Evolutionary conservation across 208 protist species (phyloP), one percentile per base, ranked within the genome.

Genomic region (Trypanosoma vivax): DNA sequence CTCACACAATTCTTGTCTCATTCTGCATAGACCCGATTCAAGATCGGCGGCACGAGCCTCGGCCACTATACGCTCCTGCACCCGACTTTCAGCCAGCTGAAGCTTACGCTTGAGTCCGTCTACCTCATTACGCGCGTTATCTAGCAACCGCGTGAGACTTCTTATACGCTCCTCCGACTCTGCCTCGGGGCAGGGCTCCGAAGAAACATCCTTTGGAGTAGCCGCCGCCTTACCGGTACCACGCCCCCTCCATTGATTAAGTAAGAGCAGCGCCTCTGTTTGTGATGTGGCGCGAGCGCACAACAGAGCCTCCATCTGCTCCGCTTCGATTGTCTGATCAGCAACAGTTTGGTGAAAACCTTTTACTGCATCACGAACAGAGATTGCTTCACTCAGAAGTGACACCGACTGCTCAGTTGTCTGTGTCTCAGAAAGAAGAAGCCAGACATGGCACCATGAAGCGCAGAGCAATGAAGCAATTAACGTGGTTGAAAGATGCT

Each of bases 401-500:
- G 60, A 1, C 7, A 50, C 28, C 16, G 49, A 41, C 10, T 37
- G 25, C 2, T 60, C 60, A 29, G 49, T 45, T n/a, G 19, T 18
- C 13, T 47, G 14, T 0, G 24, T 2, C 2, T 38, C 25, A 43
- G 23, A 25, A 14, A 49, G 11, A 7, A 59, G 13, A 37, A 66
- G 16, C 60, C 60, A 66, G 9, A 66, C 2, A 37, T 54, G 28
- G 18, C 43, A 58, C 40, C 43, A 52, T 5, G 19, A 21, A 11
- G 16, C 40, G 7, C 51, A 33, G 27, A 66, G n/a, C 39, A 60
- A 49, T 5, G 60, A 51, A 7, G 60, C 42, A 39, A 66, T 50
- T 18, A 66, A 30, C 25, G 50, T 47, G 23, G 60, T 66, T 3
- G 60, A 66, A 10, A 66, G 31, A 24, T 66, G 60, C 27, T 66